phyloP scores from a whole-genome alignment of 2,329 filamentous ascomycete genomes.

The Paraphaeosphaeria sporulosa region DNA sequence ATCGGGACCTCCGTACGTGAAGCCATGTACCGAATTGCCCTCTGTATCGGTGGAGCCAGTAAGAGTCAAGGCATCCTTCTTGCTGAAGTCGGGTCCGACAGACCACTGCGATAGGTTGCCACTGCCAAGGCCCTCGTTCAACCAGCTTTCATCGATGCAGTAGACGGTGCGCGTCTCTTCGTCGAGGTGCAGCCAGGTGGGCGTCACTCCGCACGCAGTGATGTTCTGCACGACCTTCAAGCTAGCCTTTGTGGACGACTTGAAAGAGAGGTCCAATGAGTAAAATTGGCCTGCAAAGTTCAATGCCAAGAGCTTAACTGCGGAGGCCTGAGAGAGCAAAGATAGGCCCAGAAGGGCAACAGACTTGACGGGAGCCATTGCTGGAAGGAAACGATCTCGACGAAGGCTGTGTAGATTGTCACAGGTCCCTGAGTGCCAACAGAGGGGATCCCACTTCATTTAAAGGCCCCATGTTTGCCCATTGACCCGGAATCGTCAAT shows the following conservation, averaged over 20 bases:
- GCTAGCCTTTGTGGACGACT: constrained; percentile 4
- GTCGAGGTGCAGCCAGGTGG: constrained; percentile 11
- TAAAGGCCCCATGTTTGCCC: not conserved
- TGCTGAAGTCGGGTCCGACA: constrained; percentile 1
- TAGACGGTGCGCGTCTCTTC: constrained; percentile 13
- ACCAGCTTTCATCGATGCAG: constrained; percentile 14
- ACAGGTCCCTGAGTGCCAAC: not conserved
- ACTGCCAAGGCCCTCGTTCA: constrained; percentile 7
- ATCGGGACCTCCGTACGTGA: constrained; percentile 39
- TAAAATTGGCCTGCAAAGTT: constrained; percentile 12
- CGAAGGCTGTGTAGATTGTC: constrained; percentile 1
- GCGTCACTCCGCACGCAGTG: constrained; percentile 13
- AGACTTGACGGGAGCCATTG: constrained; percentile 16
- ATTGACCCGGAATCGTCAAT: constrained; percentile 5
- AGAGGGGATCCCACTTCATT: constrained; percentile 6
- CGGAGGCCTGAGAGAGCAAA: constrained; percentile 12
- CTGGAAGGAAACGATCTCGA: not conserved
- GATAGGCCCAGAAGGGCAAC: constrained; percentile 14
- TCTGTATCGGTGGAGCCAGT: constrained; percentile 35
- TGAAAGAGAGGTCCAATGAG: constrained; percentile 5
- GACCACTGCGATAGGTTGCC: constrained; percentile 8
- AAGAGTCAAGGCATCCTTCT: constrained; percentile 26
- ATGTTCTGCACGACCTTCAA: constrained; percentile 2
- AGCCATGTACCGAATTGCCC: constrained; percentile 33
- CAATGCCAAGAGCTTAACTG: constrained; percentile 10